These are phyloP conservation scores for Staphylotrichum tortipilum DNA, from an alignment of 495 filamentous ascomycete genomes.

Conservation along the genomic window DNA sequence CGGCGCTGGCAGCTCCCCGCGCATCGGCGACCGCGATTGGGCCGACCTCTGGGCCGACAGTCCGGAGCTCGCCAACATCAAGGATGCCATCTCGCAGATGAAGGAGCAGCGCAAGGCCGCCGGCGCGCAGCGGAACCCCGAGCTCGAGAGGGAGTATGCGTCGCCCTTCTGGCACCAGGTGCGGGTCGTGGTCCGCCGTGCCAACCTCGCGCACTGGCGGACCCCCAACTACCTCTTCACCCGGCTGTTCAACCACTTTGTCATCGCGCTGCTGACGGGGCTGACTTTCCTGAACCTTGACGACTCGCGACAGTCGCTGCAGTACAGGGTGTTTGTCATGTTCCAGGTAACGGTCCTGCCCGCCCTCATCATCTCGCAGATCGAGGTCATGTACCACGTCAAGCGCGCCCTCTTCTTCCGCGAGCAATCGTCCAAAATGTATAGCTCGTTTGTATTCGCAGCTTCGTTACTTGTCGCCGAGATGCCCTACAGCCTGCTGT, in stretches of 20 bases:
- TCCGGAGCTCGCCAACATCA: constrained; percentile 58
- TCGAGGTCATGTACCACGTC: constrained; percentile 68
- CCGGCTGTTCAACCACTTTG: constrained; percentile 65
- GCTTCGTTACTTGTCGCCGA: constrained; percentile 64
- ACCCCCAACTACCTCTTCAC: constrained; percentile 71
- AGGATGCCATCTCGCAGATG: constrained; percentile 58
- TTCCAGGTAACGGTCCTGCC: constrained; percentile 75
- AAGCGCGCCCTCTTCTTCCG: constrained; percentile 71
- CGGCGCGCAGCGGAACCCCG: constrained; percentile 31
- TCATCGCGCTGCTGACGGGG: constrained; percentile 64
- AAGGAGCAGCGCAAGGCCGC: constrained; percentile 48
- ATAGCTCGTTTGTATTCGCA: constrained; percentile 63
- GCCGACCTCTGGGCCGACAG: constrained; percentile 68
- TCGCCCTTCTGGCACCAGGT: constrained; percentile 67
- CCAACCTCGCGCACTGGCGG: constrained; percentile 62
- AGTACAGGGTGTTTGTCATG: constrained; percentile 74
- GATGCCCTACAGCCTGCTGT: constrained; percentile 66
- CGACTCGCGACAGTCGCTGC: constrained; percentile 56
- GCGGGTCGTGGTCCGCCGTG: constrained; percentile 54
- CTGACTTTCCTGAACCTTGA: constrained; percentile 64
- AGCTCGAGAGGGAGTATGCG: constrained; percentile 59
- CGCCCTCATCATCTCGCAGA: constrained; percentile 66
- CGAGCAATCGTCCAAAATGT: constrained; percentile 69
- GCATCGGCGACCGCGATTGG: constrained; percentile 71
- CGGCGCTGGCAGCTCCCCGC: constrained; percentile 64